Base-by-base conservation (phyloP, 192 early-diverging fungal species). In the Mortierella claussenii region DNA sequence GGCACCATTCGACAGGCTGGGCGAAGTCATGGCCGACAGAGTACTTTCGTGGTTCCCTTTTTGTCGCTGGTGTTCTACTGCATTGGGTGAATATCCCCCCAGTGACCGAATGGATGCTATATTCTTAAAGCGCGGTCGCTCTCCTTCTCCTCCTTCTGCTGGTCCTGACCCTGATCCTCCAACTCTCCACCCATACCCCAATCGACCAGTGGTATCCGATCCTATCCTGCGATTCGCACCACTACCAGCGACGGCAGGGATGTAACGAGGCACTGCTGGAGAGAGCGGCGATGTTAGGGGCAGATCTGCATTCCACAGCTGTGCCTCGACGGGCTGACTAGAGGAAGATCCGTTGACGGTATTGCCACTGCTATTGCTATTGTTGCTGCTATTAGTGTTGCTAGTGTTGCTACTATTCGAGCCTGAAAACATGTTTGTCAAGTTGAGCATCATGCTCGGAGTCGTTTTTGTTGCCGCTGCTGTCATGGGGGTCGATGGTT, bases 291-390 rank as follows among this genome's bases (percentile, higher is more conserved):
- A 57, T 18, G 45, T 26, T 3, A 52, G 45, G 0, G 46, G 5
- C 46, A 43, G 13, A 24, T 76, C 73, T 24, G 59, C 73, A 26
- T 76, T 76, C 73, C 73, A 76, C 4, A 76, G 46, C 45, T 55
- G 63, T 26, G 73, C 73, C 32, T 76, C 64, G 10, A 61, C 36
- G 15, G 50, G 62, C 24, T 51, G 61, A 32, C 26, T 28, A 33
- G 50, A 28, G 18, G 27, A 23, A 28, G 1, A 23, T 15, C 40
- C n/a, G 18, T 6, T 31, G 3, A 27, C 13, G 12, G 49, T 42
- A 15, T 34, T 62, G 52, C 52, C 21, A 18, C 44, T 49, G 68
- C 34, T 36, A 24, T 31, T 40, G 36, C 15, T 30, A n/a, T 28
- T 34, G 27, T 10, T 42, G 23, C 40, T 20, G 18, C 11, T 31